phyloP scores from a whole-genome alignment of 495 filamentous ascomycete genomes.

The Neurospora africana region DNA sequence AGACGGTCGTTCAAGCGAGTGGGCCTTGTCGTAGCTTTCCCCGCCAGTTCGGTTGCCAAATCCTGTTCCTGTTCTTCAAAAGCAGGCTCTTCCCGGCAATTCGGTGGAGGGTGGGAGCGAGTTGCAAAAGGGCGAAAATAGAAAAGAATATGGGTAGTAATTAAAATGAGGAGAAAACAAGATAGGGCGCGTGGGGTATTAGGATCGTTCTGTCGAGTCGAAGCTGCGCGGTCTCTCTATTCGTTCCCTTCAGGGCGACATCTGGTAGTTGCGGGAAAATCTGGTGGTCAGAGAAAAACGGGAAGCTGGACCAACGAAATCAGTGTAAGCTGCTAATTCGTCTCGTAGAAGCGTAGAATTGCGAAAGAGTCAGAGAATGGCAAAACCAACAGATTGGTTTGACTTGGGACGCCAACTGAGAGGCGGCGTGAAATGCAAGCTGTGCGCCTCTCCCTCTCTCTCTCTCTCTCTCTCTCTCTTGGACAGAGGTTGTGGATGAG shows the following conservation, averaged over 20 bases:
- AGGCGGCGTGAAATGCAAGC: constrained; percentile 10
- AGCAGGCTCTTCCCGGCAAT: constrained; percentile 10
- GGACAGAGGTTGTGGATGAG: not conserved
- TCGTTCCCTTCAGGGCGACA: constrained; percentile 17
- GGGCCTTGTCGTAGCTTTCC: constrained; percentile 8
- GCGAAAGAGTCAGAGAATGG: not conserved
- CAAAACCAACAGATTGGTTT: not conserved
- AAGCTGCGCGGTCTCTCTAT: constrained; percentile 7
- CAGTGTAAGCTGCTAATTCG: constrained; percentile 16
- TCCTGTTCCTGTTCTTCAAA: constrained; percentile 11
- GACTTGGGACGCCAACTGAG: constrained; percentile 3
- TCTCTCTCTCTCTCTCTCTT: not conserved
- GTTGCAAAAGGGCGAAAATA: constrained; percentile 3
- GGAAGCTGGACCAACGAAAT: not conserved
- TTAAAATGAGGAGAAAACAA: not conserved
- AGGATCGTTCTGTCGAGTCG: not conserved
- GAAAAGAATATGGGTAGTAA: constrained; percentile 3
- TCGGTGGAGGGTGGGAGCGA: constrained; percentile 1
- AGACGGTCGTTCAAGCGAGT: constrained; percentile 1
- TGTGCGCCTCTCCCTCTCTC: not conserved
- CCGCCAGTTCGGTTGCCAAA: constrained; percentile 15
- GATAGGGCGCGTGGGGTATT: not conserved
- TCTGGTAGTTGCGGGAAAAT: constrained; percentile 17
- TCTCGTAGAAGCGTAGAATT: constrained; percentile 10
- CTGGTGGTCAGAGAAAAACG: constrained; percentile 8